Base-by-base conservation (phyloP, 768 basidiomycete genomes). In the Mycena capillaripes region DNA sequence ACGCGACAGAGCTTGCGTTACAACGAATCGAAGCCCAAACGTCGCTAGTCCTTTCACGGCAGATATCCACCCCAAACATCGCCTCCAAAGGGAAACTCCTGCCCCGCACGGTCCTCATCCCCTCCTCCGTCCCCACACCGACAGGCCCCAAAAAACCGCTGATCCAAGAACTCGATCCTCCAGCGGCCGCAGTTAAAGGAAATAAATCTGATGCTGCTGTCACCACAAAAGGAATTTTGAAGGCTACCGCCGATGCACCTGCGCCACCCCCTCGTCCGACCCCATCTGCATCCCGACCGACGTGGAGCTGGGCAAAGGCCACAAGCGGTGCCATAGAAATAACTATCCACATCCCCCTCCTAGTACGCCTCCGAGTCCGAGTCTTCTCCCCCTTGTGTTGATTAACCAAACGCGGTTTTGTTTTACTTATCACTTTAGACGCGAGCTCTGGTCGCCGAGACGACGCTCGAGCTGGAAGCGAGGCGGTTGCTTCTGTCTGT, bases 21-120 rank as follows among this genome's bases (percentile, higher is more conserved):
- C 91, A 92, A 75, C 89, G 89, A 11, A 88, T 93, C 55, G 92
- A 94, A 81, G 85, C 86, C 0, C 91, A 92, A 71, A 86, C 88
- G 10, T 77, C 84, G 5, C 77, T 94, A n/a, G 73, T 84, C 0
- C 86, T 95, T 52, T 93, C 94, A 1, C 89, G 93, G 27, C 85
- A 89, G 57, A 89, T 95, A 70, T 87, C 87, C 27, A 92, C 88
- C 0, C 94, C 94, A 7, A 96, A 95, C 80, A 93, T 96, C 62
- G 81, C 87, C 4, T 90, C 90, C 62, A 96, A 95, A 79, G 94
- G 94, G n/a, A 88, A 86, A 75, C 87, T 92, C 2, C 76, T 78
- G 30, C 86, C 90, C 17, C 89, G 93, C 38, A 87, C 86, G 16
- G 90, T 90, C 1, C 78, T 84, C 48, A 84, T 95, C 29, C 92